phyloP scores from a whole-genome alignment of 2,329 filamentous ascomycete genomes.

The Daldinia eschscholtzii region DNA sequence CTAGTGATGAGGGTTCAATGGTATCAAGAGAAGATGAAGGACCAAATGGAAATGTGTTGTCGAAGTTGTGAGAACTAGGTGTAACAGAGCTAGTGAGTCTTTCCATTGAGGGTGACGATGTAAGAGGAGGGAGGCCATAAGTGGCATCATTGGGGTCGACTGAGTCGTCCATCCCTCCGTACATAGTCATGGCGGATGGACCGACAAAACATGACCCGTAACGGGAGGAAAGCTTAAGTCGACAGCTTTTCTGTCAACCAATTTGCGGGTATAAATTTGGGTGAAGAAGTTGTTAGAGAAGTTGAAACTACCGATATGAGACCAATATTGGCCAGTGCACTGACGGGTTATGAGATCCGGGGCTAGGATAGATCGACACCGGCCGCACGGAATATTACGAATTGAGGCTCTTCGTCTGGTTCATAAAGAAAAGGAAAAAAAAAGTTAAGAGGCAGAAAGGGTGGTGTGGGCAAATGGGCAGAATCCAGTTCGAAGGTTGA shows the following conservation, averaged over 20 bases:
- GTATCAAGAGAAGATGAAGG: constrained; percentile 28
- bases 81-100: constrained; percentile 25
- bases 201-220: constrained; percentile 28
- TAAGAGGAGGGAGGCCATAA: constrained; percentile 27
- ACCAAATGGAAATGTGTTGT: constrained; percentile 35
- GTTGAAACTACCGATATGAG: constrained; percentile 4
- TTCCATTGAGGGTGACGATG: constrained; percentile 35
- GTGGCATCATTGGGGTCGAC: constrained; percentile 34
- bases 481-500: constrained; percentile 30
- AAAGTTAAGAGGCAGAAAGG: constrained; percentile 18
- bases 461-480: constrained; percentile 32
- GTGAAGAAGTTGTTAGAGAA: constrained; percentile 6
- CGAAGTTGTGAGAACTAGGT: constrained; percentile 29
- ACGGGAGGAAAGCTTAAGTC: neutral
- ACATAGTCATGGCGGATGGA: constrained; percentile 27
- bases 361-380: constrained; percentile 29
- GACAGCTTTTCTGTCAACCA: neutral
- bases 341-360: constrained; percentile 8
- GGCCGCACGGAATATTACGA: constrained; percentile 8
- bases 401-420: constrained; percentile 28
- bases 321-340: constrained; percentile 26
- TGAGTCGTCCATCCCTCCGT: constrained; percentile 36
- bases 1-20: constrained; percentile 32
- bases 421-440: constrained; percentile 7
- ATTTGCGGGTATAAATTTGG: constrained; percentile 3